Evolutionary conservation across 1,139 yeast species (phyloP), one percentile per base, ranked within the genome.

Genomic region (Meyerozyma guilliermondii): DNA sequence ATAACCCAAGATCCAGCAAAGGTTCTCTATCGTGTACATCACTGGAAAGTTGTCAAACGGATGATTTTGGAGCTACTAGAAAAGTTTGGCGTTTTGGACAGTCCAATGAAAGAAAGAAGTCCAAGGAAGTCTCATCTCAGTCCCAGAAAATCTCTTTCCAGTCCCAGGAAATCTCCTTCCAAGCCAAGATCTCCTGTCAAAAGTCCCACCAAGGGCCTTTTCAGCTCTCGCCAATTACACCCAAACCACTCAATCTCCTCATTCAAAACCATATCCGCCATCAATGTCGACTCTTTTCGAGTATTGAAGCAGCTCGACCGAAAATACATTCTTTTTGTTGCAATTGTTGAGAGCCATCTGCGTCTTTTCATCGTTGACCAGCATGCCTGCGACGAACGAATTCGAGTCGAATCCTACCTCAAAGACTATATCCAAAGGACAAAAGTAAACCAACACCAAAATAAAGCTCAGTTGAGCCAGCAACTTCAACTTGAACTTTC

Each of bases 311-410:
- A 87, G 55, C 62, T 86, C 1, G 87, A 81, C 40, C 54, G 62
- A 5, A 80, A 79, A 51, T 84, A 83, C 52, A 76, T 86, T 17
- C 58, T 85, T 14, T 59, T 75, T 2, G 60, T 56, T 16, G 42
- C 63, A 20, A 38, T 38, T 1, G 33, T 44, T 4, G 1, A 26
- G 17, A 20, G 28, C 16, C 26, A 29, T 11, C 45, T 50, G 2
- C 43, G 47, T 3, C 52, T 83, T 4, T 55, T 74, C 10, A 60
- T 76, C 1, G 53, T 83, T 2, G 95, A 87, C 53, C 95, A 86
- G 55, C 95, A 87, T 63, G 94, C 95, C 1, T 78, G 82, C 38
- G 92, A 84, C 57, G 95, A 86, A 53, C 58, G 95, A 39, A 63
- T 84, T 0, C 65, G 68, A 36, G 70, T 83, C 2, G 95, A 87